Evolutionary conservation across 768 basidiomycete species (phyloP), one percentile per base, ranked within the genome.

Genomic region (Calocera viscosa): DNA sequence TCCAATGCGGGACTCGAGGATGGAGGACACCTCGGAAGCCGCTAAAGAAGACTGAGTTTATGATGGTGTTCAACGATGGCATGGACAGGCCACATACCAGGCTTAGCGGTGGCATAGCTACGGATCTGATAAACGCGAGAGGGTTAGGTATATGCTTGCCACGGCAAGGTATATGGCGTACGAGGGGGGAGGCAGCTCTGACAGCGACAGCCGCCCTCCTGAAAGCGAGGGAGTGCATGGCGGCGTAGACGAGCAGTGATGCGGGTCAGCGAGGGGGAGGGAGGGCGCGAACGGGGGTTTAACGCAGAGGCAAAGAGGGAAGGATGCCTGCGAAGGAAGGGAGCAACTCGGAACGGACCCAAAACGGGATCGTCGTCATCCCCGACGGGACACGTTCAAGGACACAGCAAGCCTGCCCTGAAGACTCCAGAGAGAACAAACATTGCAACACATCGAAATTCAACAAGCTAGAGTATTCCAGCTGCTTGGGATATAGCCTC

Each of bases 21-120:
- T 97, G 73, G 94, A 94, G 49, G 96, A 95, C 72, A 99, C 96
- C 85, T 99, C 96, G 74, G 94, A 95, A 72, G 95, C 96, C 77
- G 94, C 96, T 95, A 72, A 64, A 74, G 34, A 35, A 53, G 26
- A 5, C 2, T 32, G 30, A 30, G 22, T 5, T 39, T 41, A 47
- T 34, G 22, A 49, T 26, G n/a, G 53, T n/a, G 14, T 32, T 28
- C 22, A 49, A 65, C 64, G 69, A 72, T 69, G 70, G 66, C 64
- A 75, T 79, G 76, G 78, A 75, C 77, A 77, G 33, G 24, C 17
- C 35, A 77, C 90, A 71, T 71, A 97, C 94, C 90, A 79, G 96
- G 87, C 82, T 99, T 99, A 74, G 94, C 94, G 73, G 95, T 94
- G 73, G 96, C 96, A 82, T 99, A 99, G 70, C 89, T 82, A 76